Percentiles rank a stretch among this genome's conserved stretches.
Evolutionary conservation across 2,329 filamentous ascomycete genomes (phyloP).

Genomic region (Orbilia oligospora): DNA sequence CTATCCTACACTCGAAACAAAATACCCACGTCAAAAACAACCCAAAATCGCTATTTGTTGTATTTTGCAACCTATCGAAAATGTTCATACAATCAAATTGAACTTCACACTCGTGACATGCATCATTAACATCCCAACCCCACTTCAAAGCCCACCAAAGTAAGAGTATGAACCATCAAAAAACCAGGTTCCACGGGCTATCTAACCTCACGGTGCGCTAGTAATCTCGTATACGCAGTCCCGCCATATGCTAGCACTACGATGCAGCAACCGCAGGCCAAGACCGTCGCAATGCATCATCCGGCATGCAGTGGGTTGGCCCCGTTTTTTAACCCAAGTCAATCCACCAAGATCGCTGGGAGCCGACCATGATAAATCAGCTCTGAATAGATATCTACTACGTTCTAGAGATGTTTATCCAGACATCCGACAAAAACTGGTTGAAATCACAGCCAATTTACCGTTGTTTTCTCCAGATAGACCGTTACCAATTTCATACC

Average conservation of each 20-base stretch:
- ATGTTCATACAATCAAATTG: background rate
- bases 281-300: constrained; percentile 10
- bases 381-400: background rate
- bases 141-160: background rate
- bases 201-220: background rate
- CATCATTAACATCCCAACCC: background rate
- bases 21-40: background rate
- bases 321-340: background rate
- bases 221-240: background rate
- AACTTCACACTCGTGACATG: background rate
- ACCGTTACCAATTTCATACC: background rate
- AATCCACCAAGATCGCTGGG: background rate
- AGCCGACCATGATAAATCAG: background rate
- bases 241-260: constrained; percentile 2
- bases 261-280: constrained; percentile 1
- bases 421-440: background rate
- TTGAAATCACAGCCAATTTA: background rate
- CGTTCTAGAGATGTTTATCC: background rate
- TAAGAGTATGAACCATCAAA: background rate
- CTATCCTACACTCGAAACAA: too few species aligned
- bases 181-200: background rate
- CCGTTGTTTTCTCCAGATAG: background rate
- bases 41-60: background rate
- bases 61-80: constrained; percentile 11
- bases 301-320: background rate